A percentile compares a stretch with the other conserved stretches of the same genome.
These are phyloP conservation scores for Reticulascus tulasneorum DNA, from an alignment of 2,329 filamentous ascomycete genomes.

Conservation along the genomic window DNA sequence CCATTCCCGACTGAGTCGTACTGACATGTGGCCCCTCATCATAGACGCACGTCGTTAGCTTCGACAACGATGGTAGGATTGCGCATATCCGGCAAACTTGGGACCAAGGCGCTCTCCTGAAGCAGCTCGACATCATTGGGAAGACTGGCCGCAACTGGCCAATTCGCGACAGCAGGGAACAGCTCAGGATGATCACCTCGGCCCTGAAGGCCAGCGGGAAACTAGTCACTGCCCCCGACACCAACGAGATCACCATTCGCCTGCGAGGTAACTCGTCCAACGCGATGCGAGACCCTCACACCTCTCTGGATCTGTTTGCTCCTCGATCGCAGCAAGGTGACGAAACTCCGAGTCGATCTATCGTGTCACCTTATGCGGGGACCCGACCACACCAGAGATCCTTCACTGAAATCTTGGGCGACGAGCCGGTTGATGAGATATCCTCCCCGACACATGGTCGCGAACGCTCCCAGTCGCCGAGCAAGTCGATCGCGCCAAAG, in stretches of 20 bases:
- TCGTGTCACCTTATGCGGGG: conserved; percentile 60
- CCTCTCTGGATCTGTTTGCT: conserved; percentile 71
- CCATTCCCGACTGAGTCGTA: too few species aligned
- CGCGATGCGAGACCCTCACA: conserved; percentile 59
- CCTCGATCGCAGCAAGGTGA: conserved; percentile 55
- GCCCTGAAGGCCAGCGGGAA: conserved; percentile 50
- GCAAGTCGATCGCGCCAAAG: conserved; percentile 45
- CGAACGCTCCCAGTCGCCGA: conserved; percentile 50
- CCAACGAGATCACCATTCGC: conserved; percentile 35
- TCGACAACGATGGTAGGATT: conserved; percentile 75
- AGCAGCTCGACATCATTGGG: conserved; percentile 91
- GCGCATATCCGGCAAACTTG: conserved; percentile 83
- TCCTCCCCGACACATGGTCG: conserved; percentile 31
- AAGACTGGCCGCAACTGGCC: conserved; percentile 91
- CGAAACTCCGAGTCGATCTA: conserved; percentile 19
- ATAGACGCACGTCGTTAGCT: conserved; percentile 84
- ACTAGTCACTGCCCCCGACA: conserved; percentile 26
- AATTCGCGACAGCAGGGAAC: conserved; percentile 81
- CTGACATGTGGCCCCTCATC: conserved; percentile 4
- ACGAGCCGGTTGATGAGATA: conserved; percentile 37
- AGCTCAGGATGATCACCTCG: conserved; percentile 69
- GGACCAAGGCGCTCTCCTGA: conserved; percentile 92
- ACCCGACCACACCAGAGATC: conserved; percentile 61
- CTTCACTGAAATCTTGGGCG: conserved; percentile 68
- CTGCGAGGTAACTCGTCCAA: conserved; percentile 51